phyloP scores from a whole-genome alignment of 164 flowering plant genomes.

The Nelumbo lutea region DNA sequence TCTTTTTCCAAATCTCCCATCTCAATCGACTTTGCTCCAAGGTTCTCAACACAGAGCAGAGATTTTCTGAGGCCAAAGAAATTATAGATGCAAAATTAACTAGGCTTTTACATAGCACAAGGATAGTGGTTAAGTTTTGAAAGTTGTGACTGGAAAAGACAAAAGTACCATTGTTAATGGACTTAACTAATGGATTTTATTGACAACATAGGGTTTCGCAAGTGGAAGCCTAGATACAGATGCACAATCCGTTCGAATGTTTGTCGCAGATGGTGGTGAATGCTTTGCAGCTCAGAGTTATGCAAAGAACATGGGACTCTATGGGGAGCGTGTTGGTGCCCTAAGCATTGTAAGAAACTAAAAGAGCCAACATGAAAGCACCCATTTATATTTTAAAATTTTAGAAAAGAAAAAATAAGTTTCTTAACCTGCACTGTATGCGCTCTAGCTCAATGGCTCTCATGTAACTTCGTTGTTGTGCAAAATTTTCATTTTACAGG shows the following conservation, averaged over 20 bases:
- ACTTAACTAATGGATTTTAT: background rate
- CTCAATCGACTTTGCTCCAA: too few relatives aligned
- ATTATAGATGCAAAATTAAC: background rate
- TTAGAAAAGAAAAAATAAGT: too few relatives aligned
- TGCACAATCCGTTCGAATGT: conserved; percentile 87
- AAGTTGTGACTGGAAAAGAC: background rate
- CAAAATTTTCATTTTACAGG: conserved; percentile 33
- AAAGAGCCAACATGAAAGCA: background rate
- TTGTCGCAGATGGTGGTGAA: conserved; percentile 98
- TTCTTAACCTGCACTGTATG: background rate
- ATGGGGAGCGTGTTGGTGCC: conserved; percentile 99
- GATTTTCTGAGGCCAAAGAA: too few relatives aligned
- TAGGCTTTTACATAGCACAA: background rate
- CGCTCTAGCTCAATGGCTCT: background rate
- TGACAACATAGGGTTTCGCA: conserved; percentile 75
- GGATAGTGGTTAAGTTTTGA: background rate
- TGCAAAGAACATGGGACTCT: conserved; percentile 97
- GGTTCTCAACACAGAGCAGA: too few relatives aligned
- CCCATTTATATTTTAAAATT: background rate
- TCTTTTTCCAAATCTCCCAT: too few relatives aligned
- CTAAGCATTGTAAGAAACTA: conserved; percentile 79
- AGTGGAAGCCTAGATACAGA: conserved; percentile 96
- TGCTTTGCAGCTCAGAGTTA: conserved; percentile 90
- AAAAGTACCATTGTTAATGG: background rate
- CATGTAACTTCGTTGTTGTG: background rate